Conservation (phyloP, 495 filamentous ascomycete genomes). For the Cercophora scortea region DNA sequence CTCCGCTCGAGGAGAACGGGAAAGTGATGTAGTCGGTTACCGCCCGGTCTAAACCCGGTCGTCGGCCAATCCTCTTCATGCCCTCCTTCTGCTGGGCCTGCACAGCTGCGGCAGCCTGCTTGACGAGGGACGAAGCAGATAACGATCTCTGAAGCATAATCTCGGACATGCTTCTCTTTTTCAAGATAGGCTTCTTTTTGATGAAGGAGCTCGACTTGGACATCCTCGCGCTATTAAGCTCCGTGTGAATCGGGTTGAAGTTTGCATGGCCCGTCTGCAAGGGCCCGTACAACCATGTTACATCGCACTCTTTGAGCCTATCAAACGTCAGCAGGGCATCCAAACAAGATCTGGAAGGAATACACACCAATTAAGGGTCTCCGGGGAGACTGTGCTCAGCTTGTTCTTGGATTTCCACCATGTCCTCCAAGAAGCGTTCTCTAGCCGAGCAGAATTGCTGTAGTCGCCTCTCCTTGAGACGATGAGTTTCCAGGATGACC, state of each 20-base stretch:
- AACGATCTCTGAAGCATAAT: slow-evolving; percentile 87
- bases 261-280: slow-evolving; percentile 58
- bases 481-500: slow-evolving; percentile 94
- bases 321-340: slow-evolving; percentile 14
- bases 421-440: slow-evolving; percentile 98
- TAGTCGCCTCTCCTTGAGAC: slow-evolving; percentile 69
- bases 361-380: slow-evolving; percentile 81
- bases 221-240: slow-evolving; percentile 40
- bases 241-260: slow-evolving; percentile 43
- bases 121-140: slow-evolving; percentile 82
- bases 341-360: background rate
- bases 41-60: slow-evolving; percentile 43
- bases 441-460: slow-evolving; percentile 70
- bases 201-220: slow-evolving; percentile 78
- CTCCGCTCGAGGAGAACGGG: slow-evolving; percentile 47
- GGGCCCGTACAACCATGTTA: slow-evolving; percentile 96
- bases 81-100: slow-evolving; percentile 75
- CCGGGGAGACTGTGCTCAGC: slow-evolving; percentile 77
- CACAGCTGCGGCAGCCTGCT: slow-evolving; percentile 87
- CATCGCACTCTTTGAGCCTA: slow-evolving; percentile 95
- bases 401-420: slow-evolving; percentile 89
- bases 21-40: slow-evolving; percentile 60
- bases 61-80: slow-evolving; percentile 30
- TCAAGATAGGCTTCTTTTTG: slow-evolving; percentile 86
- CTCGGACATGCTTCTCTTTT: slow-evolving; percentile 94